Conservation (phyloP, 192 early-diverging fungal species). For the Helicostylum pulchrum region DNA sequence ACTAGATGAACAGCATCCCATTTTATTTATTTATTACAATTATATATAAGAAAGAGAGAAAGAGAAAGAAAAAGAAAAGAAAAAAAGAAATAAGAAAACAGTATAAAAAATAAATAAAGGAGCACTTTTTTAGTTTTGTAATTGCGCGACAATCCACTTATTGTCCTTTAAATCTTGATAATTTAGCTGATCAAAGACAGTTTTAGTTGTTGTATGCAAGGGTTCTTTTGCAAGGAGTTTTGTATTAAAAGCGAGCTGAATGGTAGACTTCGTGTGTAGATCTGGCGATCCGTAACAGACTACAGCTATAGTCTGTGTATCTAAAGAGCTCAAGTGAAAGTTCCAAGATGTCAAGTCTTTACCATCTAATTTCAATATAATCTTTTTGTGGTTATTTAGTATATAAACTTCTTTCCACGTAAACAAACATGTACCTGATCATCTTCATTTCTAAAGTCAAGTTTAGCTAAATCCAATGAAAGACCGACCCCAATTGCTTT, state of each 20-base stretch:
- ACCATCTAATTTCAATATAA: conserved; percentile 2
- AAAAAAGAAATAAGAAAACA: neutral
- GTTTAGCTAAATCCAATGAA: conserved; percentile 5
- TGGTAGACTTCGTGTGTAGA: neutral
- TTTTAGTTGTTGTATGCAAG: neutral
- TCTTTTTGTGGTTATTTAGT: neutral
- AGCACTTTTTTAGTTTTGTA: neutral
- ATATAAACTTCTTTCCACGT: neutral
- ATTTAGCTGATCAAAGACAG: conserved; percentile 8
- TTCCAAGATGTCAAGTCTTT: conserved; percentile 9
- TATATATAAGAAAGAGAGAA: neutral
- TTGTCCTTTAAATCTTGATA: conserved; percentile 10
- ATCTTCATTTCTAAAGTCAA: conserved; percentile 11
- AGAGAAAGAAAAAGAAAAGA: neutral
- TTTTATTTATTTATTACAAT: neutral
- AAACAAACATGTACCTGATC: conserved; percentile 4
- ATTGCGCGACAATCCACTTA: conserved; percentile 14
- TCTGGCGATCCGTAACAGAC: conserved; percentile 11
- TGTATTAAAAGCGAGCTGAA: neutral
- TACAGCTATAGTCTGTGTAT: conserved; percentile 10
- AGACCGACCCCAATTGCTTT: conserved; percentile 26
- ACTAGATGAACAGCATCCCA: conserved; percentile 11
- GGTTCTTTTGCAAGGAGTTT: conserved; percentile 5
- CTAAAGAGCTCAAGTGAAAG: conserved; percentile 16
- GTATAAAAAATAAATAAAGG: neutral